Conservation (phyloP, 345 rosid genomes). For the Ceriops zippeliana region DNA sequence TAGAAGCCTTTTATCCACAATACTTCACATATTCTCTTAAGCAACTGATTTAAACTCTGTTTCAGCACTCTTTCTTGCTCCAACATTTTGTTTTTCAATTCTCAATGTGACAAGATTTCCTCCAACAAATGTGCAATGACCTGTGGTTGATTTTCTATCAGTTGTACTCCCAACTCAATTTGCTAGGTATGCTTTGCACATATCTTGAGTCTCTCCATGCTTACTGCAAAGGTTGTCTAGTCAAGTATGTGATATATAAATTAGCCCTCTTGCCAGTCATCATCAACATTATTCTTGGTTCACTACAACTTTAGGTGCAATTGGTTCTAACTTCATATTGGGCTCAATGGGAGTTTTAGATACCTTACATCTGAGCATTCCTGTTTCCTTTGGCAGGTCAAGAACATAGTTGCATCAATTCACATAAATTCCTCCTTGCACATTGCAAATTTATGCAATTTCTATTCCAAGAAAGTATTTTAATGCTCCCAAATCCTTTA, state of each 20-base stretch:
- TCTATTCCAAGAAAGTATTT: no score
- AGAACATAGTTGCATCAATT: no score
- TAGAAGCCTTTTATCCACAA: background rate
- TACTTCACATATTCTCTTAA: background rate
- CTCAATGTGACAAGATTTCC: constrained; percentile 4
- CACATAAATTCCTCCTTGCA: no score
- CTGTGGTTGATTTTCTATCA: background rate
- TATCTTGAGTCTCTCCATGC: background rate
- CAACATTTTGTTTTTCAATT: constrained; percentile 1
- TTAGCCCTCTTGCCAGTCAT: background rate
- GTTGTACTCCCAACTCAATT: background rate
- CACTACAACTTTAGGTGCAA: background rate
- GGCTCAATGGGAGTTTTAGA: background rate
- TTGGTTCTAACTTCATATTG: background rate
- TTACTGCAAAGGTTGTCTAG: background rate
- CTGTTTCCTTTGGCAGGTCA: no score
- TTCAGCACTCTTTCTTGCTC: background rate
- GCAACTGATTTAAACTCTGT: background rate
- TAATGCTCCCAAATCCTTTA: background rate
- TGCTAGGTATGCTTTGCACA: background rate
- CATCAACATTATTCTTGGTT: background rate
- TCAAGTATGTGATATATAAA: background rate
- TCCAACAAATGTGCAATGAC: background rate
- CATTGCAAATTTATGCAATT: no score
- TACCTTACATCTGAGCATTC: background rate